phyloP scores from a whole-genome alignment of 306 rosid species.

The Comarum palustre region DNA sequence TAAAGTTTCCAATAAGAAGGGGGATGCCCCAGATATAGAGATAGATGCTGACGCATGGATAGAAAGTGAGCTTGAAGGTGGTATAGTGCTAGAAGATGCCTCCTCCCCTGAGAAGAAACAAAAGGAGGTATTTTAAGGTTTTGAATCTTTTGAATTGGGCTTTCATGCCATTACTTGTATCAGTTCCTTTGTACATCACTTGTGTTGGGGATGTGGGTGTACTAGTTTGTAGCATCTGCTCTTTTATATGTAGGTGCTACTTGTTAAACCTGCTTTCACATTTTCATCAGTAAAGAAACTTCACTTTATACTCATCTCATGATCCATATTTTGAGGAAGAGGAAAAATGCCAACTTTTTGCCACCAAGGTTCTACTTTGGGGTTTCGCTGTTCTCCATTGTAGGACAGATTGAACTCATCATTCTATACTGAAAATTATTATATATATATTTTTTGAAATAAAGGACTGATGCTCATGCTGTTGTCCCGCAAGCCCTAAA shows the following conservation, averaged over 20 bases:
- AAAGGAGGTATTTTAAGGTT: constrained; percentile 16
- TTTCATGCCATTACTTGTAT: constrained; percentile 18
- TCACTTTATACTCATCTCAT: neutral
- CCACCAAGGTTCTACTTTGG: neutral
- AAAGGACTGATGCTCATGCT: no score
- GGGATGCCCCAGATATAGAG: constrained; percentile 25
- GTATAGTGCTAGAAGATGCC: constrained; percentile 29
- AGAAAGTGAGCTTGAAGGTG: constrained; percentile 47
- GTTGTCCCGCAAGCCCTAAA: no score
- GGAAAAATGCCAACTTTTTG: neutral
- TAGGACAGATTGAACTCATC: neutral
- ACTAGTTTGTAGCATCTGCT: neutral
- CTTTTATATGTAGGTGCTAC: neutral
- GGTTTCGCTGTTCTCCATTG: neutral
- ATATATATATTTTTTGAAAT: no score
- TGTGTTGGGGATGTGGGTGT: neutral
- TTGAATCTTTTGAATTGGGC: neutral
- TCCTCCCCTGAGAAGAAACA: constrained; percentile 30
- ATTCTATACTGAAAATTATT: neutral
- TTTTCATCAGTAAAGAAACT: neutral
- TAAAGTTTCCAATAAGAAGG: constrained; percentile 10
- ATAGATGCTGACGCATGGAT: constrained; percentile 44
- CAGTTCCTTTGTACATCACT: constrained; percentile 16
- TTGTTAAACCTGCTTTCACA: neutral
- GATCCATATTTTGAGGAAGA: neutral